Percentiles rank a stretch among this genome's conserved stretches.
phyloP scores from a whole-genome alignment of 2,329 filamentous ascomycete genomes.

The Chaetomiaceae sp. region DNA sequence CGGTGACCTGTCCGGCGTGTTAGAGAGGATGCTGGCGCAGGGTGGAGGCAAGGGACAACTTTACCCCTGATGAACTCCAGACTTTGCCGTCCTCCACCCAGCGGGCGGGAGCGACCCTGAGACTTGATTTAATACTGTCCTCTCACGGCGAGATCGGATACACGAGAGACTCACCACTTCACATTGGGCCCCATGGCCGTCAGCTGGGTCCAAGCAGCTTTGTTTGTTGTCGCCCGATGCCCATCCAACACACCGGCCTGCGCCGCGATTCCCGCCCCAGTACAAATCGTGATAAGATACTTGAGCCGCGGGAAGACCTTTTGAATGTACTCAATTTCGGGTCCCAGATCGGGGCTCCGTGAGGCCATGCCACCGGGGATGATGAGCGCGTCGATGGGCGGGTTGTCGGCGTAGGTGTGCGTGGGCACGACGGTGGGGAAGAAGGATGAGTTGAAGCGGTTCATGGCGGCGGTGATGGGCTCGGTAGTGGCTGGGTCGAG shows the following conservation, averaged over 20 bases:
- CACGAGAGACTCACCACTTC: slow-evolving; percentile 42
- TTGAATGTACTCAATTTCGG: slow-evolving; percentile 44
- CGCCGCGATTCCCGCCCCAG: slow-evolving; percentile 56
- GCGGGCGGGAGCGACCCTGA: slow-evolving; percentile 48
- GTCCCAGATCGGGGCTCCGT: slow-evolving; percentile 32
- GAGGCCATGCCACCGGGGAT: slow-evolving; percentile 59
- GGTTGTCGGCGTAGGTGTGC: slow-evolving; percentile 49
- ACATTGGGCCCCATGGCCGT: slow-evolving; percentile 46
- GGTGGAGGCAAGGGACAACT: not conserved
- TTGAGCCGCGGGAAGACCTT: slow-evolving; percentile 44
- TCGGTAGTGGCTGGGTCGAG: slow-evolving; percentile 39
- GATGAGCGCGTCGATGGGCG: slow-evolving; percentile 59
- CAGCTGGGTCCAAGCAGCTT: slow-evolving; percentile 50
- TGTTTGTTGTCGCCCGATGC: slow-evolving; percentile 62
- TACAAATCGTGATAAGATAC: slow-evolving; percentile 63
- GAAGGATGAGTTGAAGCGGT: slow-evolving; percentile 35
- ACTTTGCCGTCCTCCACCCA: slow-evolving; percentile 64
- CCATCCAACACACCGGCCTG: slow-evolving; percentile 57
- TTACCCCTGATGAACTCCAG: slow-evolving; percentile 59
- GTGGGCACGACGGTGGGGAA: slow-evolving; percentile 38
- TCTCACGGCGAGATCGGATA: not conserved
- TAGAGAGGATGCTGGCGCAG: not conserved
- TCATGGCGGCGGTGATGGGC: slow-evolving; percentile 27
- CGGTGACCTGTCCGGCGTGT: slow-evolving; percentile 30
- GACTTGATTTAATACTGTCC: not conserved